A percentile compares a stretch with the other conserved stretches of the same genome.
Conservation (phyloP, 345 rosid genomes). For the Acer saccharum region DNA sequence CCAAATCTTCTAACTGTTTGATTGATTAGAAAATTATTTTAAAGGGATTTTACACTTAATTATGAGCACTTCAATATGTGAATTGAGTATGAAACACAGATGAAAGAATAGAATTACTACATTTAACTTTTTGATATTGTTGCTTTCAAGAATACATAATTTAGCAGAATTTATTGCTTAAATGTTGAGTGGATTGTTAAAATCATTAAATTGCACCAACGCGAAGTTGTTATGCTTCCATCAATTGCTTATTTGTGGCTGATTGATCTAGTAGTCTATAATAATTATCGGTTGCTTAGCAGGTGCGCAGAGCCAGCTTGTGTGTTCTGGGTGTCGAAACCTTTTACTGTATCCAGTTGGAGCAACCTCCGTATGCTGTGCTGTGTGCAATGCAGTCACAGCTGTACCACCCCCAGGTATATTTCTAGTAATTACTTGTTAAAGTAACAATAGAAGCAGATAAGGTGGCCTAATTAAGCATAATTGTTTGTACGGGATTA, state of each 20-base stretch:
- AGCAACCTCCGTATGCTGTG: conserved; percentile 95
- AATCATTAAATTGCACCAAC: background rate
- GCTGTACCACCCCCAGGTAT: conserved; percentile 94
- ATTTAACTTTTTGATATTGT: background rate
- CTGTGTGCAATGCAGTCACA: conserved; percentile 98
- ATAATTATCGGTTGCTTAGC: conserved; percentile 21
- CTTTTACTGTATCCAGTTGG: conserved; percentile 90
- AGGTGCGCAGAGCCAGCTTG: conserved; percentile 86
- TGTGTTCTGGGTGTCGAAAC: conserved; percentile 95
- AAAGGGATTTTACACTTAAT: background rate
- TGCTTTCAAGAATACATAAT: background rate
- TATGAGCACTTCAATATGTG: background rate
- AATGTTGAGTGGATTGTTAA: background rate
- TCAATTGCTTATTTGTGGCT: background rate
- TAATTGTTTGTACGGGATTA: background rate
- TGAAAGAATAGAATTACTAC: background rate
- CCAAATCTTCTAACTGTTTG: conserved; percentile 9
- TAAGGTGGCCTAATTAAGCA: background rate
- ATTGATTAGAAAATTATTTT: conserved; percentile 1
- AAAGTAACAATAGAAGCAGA: background rate
- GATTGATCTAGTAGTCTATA: conserved; percentile 2
- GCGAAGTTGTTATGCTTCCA: background rate
- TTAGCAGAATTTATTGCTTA: background rate
- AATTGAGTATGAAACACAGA: background rate
- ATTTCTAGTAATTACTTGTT: no score